Evolutionary conservation across 208 protist genomes (phyloP).

Genomic region (Leishmania arabica): DNA sequence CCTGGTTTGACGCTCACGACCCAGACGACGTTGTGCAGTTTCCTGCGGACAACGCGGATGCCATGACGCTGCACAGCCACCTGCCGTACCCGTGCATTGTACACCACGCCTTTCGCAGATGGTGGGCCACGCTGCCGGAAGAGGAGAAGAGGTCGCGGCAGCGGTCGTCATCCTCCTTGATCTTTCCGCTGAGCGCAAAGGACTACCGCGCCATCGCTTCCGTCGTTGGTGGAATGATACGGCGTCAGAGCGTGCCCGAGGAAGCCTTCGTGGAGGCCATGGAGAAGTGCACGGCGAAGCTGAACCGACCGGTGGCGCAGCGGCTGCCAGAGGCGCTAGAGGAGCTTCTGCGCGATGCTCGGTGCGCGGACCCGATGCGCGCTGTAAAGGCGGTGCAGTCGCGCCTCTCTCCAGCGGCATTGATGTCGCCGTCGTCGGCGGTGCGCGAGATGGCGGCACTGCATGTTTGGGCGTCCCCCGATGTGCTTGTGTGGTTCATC

Average conservation of each 20-base stretch:
- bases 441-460: not conserved
- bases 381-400: conserved; percentile 6
- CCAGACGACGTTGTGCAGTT: conserved; percentile 54
- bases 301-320: conserved; percentile 42
- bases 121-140: conserved; percentile 24
- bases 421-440: not conserved
- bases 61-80: conserved; percentile 65
- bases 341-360: conserved; percentile 36
- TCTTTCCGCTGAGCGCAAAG: conserved; percentile 25
- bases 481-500: conserved; percentile 41
- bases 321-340: conserved; percentile 27
- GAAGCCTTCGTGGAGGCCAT: conserved; percentile 69
- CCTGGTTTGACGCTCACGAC: conserved; percentile 64
- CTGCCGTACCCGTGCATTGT: conserved; percentile 91
- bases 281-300: conserved; percentile 44
- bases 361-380: conserved; percentile 20
- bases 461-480: conserved; percentile 15
- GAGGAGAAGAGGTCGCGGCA: not conserved
- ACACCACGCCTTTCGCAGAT: conserved; percentile 60
- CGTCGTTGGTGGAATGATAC: conserved; percentile 22
- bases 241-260: conserved; percentile 34
- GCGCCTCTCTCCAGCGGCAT: not conserved
- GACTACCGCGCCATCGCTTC: conserved; percentile 21
- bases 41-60: conserved; percentile 29
- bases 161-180: not conserved